Conservation (phyloP, 78 protist genomes). For the Speleostelium caveatum region DNA sequence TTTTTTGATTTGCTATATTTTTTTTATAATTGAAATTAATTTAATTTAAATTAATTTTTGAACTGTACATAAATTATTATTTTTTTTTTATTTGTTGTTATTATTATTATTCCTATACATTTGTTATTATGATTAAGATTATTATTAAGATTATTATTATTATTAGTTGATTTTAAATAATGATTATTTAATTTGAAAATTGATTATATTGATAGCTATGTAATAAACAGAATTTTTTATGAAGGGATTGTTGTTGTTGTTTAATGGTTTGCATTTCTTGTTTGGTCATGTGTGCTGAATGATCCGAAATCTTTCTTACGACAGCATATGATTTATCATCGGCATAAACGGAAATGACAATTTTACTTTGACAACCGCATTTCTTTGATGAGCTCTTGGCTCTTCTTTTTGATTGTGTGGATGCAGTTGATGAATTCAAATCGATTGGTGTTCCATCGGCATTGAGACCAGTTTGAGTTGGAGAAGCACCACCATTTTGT, state of each 20-base stretch:
- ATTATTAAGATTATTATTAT: no score
- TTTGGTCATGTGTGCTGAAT: constrained; percentile 48
- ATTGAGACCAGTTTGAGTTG: background rate
- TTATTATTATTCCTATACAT: no score
- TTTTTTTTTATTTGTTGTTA: no score
- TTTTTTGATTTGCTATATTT: no score
- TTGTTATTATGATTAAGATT: no score
- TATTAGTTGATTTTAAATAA: no score
- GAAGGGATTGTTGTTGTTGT: background rate
- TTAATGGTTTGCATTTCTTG: constrained; percentile 10
- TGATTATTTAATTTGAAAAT: no score
- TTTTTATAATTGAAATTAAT: no score
- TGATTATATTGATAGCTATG: no score
- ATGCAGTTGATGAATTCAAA: no score
- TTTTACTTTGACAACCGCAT: constrained; percentile 67
- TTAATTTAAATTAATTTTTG: no score
- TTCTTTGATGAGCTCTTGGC: constrained; percentile 22
- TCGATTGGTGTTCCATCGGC: background rate
- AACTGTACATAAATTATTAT: no score
- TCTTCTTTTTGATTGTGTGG: background rate
- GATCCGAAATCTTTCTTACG: constrained; percentile 63
- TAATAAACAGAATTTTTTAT: constrained; percentile 17
- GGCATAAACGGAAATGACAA: constrained; percentile 64
- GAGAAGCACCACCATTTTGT: background rate
- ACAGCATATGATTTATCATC: constrained; percentile 56